These are phyloP conservation scores for Perilla frutescens DNA, from an alignment of 257 asterid species.

Conservation along the genomic window DNA sequence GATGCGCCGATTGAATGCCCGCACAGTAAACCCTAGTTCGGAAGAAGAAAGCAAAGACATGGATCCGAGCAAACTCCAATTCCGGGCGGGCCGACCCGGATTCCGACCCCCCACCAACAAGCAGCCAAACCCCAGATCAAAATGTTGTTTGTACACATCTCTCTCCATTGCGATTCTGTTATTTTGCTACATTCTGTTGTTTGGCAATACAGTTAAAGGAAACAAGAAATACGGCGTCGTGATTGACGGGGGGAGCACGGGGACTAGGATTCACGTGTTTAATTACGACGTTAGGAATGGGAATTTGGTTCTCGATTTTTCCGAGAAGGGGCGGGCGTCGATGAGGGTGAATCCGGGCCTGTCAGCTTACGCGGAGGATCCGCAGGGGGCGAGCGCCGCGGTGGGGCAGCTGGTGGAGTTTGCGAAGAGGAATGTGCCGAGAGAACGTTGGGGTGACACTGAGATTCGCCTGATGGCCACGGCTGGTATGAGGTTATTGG, in stretches of 20 bases:
- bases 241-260: slow-evolving; percentile 99
- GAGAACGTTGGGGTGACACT: slow-evolving; percentile 67
- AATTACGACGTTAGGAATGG: slow-evolving; percentile 65
- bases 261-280: slow-evolving; percentile 90
- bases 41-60: slow-evolving; percentile 47
- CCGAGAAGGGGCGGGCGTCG: slow-evolving; percentile 68
- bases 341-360: slow-evolving; percentile 94
- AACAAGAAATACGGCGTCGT: slow-evolving; percentile 66
- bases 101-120: slow-evolving; percentile 49
- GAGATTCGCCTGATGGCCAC: slow-evolving; percentile 92
- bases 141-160: slow-evolving; percentile 49
- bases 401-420: slow-evolving; percentile 76
- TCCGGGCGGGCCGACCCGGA: slow-evolving; percentile 63
- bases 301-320: slow-evolving; percentile 64
- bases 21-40: slow-evolving; percentile 50
- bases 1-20: slow-evolving; percentile 99
- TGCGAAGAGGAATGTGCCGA: slow-evolving; percentile 78
- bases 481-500: slow-evolving; percentile 92
- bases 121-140: slow-evolving; percentile 49
- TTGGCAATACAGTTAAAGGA: slow-evolving; percentile 38
- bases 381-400: slow-evolving; percentile 59
- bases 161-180: slow-evolving; percentile 42
- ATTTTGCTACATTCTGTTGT: slow-evolving; percentile 58
- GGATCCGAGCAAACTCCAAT: slow-evolving; percentile 78
- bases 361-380: slow-evolving; percentile 68